These are phyloP conservation scores for Medicago truncatula DNA, from an alignment of 306 rosid species.

Conservation along the genomic window DNA sequence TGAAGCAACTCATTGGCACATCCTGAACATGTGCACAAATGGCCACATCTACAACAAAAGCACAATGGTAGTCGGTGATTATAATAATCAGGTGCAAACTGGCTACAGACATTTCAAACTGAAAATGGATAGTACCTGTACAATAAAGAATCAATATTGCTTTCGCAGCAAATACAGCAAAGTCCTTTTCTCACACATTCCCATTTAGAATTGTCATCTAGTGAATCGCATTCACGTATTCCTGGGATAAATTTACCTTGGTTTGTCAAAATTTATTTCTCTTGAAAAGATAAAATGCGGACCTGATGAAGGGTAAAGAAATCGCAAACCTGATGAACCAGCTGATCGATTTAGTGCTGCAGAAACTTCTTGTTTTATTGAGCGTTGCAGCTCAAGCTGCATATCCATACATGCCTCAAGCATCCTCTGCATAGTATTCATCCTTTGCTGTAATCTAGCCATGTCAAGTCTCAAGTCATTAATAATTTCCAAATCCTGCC, in stretches of 20 bases:
- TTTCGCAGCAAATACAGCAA: conserved; percentile 81
- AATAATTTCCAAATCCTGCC: conserved; percentile 88
- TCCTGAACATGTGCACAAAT: conserved; percentile 86
- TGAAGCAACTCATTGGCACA: conserved; percentile 81
- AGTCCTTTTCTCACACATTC: conserved; percentile 88
- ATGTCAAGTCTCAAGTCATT: conserved; percentile 92
- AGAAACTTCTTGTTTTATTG: conserved; percentile 93
- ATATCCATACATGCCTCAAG: conserved; percentile 98
- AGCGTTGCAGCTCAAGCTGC: conserved; percentile 97
- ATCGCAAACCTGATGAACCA: conserved; percentile 62
- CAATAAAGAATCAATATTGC: conserved; percentile 88
- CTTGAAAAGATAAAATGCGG: conserved; percentile 19
- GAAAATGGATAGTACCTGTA: conserved; percentile 73
- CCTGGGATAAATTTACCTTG: conserved; percentile 50
- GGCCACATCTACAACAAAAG: conserved; percentile 80
- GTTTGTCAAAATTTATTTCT: conserved; percentile 12
- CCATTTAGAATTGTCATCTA: conserved; percentile 73
- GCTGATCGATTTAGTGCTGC: conserved; percentile 81
- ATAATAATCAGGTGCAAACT: conserved; percentile 16
- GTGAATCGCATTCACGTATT: conserved; percentile 48
- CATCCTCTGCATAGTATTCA: conserved; percentile 91
- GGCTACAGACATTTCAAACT: conserved; percentile 1
- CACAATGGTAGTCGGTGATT: background rate
- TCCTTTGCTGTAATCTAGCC: conserved; percentile 85
- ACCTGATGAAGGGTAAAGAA: conserved; percentile 54